These are phyloP conservation scores for Cyathus striatus DNA, from an alignment of 768 basidiomycete genomes.

Conservation along the genomic window DNA sequence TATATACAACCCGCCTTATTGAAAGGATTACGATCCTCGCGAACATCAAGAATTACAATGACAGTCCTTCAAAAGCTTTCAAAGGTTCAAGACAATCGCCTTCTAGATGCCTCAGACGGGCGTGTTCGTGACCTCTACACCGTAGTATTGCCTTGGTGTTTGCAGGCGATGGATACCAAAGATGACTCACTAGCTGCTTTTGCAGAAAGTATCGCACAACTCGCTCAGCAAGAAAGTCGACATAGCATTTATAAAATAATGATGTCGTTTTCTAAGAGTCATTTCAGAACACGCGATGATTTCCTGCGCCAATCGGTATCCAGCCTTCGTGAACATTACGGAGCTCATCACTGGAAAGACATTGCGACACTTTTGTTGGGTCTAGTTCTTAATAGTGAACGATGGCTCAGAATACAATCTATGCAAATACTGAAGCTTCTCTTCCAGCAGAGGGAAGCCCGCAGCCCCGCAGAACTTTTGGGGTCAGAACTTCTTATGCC, in stretches of 20 bases:
- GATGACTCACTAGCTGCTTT: conserved; percentile 63
- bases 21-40: conserved; percentile 75
- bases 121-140: conserved; percentile 83
- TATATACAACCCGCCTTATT: conserved; percentile 69
- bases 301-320: conserved; percentile 87
- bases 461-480: conserved; percentile 65
- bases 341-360: conserved; percentile 68
- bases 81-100: conserved; percentile 50
- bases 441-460: conserved; percentile 80
- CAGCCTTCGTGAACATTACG: conserved; percentile 83
- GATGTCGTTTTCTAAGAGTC: conserved; percentile 80
- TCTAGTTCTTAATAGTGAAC: conserved; percentile 75
- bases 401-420: conserved; percentile 76
- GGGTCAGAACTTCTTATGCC: conserved; percentile 91
- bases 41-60: conserved; percentile 63
- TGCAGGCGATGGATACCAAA: conserved; percentile 71
- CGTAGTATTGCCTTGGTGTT: conserved; percentile 80
- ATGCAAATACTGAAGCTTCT: conserved; percentile 88
- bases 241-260: conserved; percentile 85
- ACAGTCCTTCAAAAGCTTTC: conserved; percentile 60
- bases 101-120: conserved; percentile 68
- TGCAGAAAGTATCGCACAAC: conserved; percentile 62
- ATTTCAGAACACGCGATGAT: conserved; percentile 90
- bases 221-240: conserved; percentile 70
- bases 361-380: conserved; percentile 84